Evolutionary conservation across 73 alveolate genomes (phyloP).

Genomic region (Paramecium caudatum): DNA sequence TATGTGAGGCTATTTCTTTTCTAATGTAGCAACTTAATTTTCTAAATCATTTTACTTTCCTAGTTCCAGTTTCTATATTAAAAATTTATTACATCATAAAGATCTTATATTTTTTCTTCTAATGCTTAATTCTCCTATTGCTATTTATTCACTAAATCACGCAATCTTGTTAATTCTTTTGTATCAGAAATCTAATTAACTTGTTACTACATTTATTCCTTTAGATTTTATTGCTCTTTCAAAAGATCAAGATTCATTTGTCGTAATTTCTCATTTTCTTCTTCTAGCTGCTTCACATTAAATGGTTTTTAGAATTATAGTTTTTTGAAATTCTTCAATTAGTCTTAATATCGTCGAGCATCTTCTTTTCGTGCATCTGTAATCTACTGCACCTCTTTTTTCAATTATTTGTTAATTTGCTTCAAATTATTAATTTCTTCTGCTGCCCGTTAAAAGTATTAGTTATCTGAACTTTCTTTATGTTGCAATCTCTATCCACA

Average conservation of each 20-base stretch:
- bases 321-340: background rate
- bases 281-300: conserved; percentile 36
- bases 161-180: conserved; percentile 5
- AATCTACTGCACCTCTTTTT: background rate
- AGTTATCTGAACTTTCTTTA: background rate
- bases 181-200: background rate
- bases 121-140: background rate
- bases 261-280: conserved; percentile 30
- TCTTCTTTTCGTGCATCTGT: conserved; percentile 6
- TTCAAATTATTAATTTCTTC: background rate
- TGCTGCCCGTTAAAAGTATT: conserved; percentile 10
- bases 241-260: background rate
- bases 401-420: background rate
- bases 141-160: background rate
- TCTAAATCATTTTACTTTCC: conserved; percentile 27
- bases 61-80: conserved; percentile 1
- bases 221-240: background rate
- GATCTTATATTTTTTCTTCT: background rate
- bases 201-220: background rate
- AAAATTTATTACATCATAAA: background rate
- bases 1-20: background rate
- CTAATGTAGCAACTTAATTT: background rate
- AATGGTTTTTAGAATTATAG: background rate
- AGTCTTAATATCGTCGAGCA: background rate
- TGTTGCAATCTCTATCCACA: background rate